These are phyloP conservation scores for Candida orba DNA, from an alignment of 805 yeast species.

Conservation along the genomic window DNA sequence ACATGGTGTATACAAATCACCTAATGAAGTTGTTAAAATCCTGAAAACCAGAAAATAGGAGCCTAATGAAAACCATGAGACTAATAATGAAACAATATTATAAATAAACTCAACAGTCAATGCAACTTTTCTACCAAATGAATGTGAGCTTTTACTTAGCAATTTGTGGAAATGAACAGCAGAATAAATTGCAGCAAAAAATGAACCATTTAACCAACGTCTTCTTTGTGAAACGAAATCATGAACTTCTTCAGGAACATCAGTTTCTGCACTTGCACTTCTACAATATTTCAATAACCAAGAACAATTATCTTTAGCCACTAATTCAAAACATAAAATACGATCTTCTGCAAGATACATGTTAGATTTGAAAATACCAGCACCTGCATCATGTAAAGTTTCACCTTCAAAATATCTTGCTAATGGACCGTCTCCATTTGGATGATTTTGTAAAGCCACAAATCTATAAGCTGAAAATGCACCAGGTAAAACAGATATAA, in stretches of 20 bases:
- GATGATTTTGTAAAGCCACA: conserved; percentile 60
- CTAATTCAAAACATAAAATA: conserved; percentile 88
- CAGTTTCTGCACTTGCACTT: conserved; percentile 87
- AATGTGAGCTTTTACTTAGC: conserved; percentile 62
- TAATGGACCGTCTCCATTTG: conserved; percentile 75
- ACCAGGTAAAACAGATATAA: conserved; percentile 91
- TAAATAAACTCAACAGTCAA: conserved; percentile 75
- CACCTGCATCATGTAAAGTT: conserved; percentile 54
- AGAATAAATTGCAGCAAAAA: conserved; percentile 89
- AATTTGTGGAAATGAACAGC: conserved; percentile 68
- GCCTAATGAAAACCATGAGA: conserved; percentile 90
- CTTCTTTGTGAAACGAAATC: conserved; percentile 89
- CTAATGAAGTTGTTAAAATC: conserved; percentile 75
- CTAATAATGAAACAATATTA: conserved; percentile 63
- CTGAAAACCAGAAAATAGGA: conserved; percentile 87
- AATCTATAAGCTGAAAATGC: conserved; percentile 94
- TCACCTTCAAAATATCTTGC: conserved; percentile 92
- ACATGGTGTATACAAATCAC: conserved; percentile 65
- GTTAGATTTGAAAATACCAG: conserved; percentile 86
- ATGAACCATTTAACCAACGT: conserved; percentile 95
- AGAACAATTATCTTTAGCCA: conserved; percentile 67
- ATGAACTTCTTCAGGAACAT: conserved; percentile 84
- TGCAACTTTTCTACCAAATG: conserved; percentile 55
- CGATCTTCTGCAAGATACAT: conserved; percentile 98
- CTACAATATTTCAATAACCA: conserved; percentile 85